Base-by-base conservation (phyloP, 176 grass and related monocot genomes). In the Ampelocalamus luodianensis region DNA sequence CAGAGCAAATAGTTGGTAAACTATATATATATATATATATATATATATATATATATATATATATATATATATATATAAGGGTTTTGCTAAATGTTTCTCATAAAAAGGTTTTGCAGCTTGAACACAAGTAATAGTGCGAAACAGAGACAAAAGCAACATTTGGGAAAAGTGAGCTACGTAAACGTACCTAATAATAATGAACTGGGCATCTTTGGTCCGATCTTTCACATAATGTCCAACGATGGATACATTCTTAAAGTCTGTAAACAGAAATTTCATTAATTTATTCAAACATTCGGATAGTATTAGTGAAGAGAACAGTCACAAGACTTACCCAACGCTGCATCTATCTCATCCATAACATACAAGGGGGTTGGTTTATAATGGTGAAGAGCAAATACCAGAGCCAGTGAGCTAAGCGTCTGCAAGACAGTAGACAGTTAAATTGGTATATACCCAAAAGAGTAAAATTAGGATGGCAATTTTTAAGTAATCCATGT, bases 371-470 rank as follows among this genome's bases (percentile, higher is more conserved):
- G 96, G 37, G 96, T 98, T 14, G 96, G 96, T 88, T 98, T 98
- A 85, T 98, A 98, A 86, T 98, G 96, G 79, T 98, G 96, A 78
- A 98, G 96, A n/a, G 93, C 93, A 92, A 98, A 98, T 36, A 98
- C 93, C 60, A 98, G 85, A 81, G 96, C 96, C 51, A 98, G 75
- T 15, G 96, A 98, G 84, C 96, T 98, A 74, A 95, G 93, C 0
- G 91, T 98, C 96, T 98, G 87, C 74, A 84, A 43, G 71, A 65
- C 2, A 5, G 65, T 46, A 93, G 39, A 63, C 7, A 24, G 49
- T 10, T 84, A 38, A 72, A 62, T 54, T 20, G 5, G 18, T 12
- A 48, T 50, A 18, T 71, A 63, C 14, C 38, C 2, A 45, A 38
- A 13, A 53, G 26, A 71, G 0, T 10, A 3, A 39, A 39, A 77